Conservation (phyloP, 345 rosid species). For the Linum lewisii region DNA sequence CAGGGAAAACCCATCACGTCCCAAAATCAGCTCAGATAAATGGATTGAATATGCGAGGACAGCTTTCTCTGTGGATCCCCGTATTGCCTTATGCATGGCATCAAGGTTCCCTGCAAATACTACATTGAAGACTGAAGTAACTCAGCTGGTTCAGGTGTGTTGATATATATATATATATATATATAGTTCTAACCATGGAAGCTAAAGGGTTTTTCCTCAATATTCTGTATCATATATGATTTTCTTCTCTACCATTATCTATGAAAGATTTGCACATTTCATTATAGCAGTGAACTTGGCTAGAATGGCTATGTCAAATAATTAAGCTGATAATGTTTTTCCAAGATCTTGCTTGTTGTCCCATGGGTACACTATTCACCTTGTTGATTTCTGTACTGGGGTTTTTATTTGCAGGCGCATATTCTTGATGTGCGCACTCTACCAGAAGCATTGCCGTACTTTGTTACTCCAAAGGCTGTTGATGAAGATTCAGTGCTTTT, state of each 20-base stretch:
- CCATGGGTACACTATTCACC: slow-evolving; percentile 6
- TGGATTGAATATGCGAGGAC: slow-evolving; percentile 82
- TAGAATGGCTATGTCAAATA: too few relatives aligned
- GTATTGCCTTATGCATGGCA: slow-evolving; percentile 68
- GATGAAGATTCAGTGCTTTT: slow-evolving; percentile 86
- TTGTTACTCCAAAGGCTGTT: slow-evolving; percentile 91
- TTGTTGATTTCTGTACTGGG: slow-evolving; percentile 13
- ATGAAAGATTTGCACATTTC: too few relatives aligned
- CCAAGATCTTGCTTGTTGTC: neutral
- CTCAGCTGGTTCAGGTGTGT: slow-evolving; percentile 83
- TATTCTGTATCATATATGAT: neutral
- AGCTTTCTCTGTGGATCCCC: slow-evolving; percentile 87
- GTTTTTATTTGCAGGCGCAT: slow-evolving; percentile 48
- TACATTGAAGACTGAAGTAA: slow-evolving; percentile 66
- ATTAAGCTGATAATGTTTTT: too few relatives aligned
- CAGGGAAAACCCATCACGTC: slow-evolving; percentile 60
- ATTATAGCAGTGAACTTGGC: too few relatives aligned
- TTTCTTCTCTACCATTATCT: too few relatives aligned
- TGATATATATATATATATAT: neutral
- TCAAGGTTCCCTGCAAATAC: slow-evolving; percentile 76
- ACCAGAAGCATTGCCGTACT: slow-evolving; percentile 93
- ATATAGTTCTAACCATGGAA: too few relatives aligned
- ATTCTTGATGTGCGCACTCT: slow-evolving; percentile 68
- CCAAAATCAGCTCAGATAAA: slow-evolving; percentile 67
- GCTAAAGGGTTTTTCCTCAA: neutral